A percentile compares a stretch with the other conserved stretches of the same genome.
These are phyloP conservation scores for Diaporthe amygdali DNA, from an alignment of 2,329 filamentous ascomycete genomes.

Conservation along the genomic window DNA sequence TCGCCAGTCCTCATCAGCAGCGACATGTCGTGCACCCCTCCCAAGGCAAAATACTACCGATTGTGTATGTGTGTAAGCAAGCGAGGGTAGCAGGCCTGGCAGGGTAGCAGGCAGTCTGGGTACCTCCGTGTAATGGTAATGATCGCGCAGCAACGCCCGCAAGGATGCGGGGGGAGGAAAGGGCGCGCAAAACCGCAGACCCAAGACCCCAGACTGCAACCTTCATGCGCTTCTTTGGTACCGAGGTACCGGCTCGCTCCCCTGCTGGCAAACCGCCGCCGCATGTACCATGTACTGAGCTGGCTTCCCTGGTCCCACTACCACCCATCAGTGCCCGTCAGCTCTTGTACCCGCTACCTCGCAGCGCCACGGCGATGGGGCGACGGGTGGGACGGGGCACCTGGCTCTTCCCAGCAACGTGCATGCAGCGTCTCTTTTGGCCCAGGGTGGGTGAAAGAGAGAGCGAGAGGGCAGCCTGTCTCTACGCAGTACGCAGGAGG, in stretches of 20 bases:
- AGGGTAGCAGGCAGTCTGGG: neutral
- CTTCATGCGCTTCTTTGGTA: constrained; percentile 4
- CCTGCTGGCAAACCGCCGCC: neutral
- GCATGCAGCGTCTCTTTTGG: constrained; percentile 1
- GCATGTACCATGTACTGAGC: neutral
- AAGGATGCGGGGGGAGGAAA: neutral
- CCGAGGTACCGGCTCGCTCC: neutral
- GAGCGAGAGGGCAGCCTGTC: neutral
- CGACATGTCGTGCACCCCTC: constrained; percentile 6
- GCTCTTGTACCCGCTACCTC: constrained; percentile 5
- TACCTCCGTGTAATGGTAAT: neutral
- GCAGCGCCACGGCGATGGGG: constrained; percentile 7
- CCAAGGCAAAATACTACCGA: neutral
- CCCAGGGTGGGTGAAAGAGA: no score
- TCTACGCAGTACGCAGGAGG: neutral
- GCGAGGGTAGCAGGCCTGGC: no score
- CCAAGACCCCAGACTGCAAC: constrained; percentile 14
- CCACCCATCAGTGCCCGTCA: neutral
- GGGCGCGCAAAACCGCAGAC: no score
- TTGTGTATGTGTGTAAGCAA: neutral
- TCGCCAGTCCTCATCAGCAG: constrained; percentile 8
- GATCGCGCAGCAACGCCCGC: constrained; percentile 9
- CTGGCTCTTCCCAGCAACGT: neutral
- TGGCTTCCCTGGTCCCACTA: neutral
- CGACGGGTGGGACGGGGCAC: neutral